Base-by-base conservation (phyloP, 2,329 filamentous ascomycete species). In the Claviceps cyperi region DNA sequence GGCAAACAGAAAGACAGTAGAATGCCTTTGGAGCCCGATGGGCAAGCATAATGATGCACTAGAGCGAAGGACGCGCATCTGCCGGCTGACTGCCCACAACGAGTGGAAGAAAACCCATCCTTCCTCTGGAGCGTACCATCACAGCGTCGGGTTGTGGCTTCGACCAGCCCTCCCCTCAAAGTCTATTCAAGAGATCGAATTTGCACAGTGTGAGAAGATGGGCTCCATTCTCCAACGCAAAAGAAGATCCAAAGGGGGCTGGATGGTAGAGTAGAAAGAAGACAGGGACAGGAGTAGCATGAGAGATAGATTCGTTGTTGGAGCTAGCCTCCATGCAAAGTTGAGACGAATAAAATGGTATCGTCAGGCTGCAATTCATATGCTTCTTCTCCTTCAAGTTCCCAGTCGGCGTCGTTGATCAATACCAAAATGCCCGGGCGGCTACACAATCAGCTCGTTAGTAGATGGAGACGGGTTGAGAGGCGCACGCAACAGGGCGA, bases 351-450 rank as follows among this genome's bases (percentile, higher is more conserved):
- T 56, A 97, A 74, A 58, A 98, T 86, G 62, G 86, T 91, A 70
- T 98, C 92, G 52, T 81, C 78, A 54, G 73, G 68, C 67, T 91
- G 81, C 51, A 98, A 69, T 67, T 89, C 83, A 63, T 97, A 97
- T 56, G 81, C 77, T 63, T 92, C 89, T 68, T 97, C 91, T 17
- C 90, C 92, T 68, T 97, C 92, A 13, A 98, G 78, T 66, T 97
- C 92, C 92, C 92, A 98, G 66, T 98, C 92, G 24, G 89, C 87
- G 59, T 98, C 92, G 64, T 98, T 98, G 66, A 98, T 94, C 51
- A 98, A 75, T 28, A 96, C 91, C 43, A 98, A 78, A 64, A 98
- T 95, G 2, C 92, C 92, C 5, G 92, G 92, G 49, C 92, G 89
- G 53, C 91, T 97, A 58, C 53, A 46, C 36, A 41, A 28, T 8